phyloP scores from a whole-genome alignment of 2,329 filamentous ascomycete species.

The Curvularia verruculosa region DNA sequence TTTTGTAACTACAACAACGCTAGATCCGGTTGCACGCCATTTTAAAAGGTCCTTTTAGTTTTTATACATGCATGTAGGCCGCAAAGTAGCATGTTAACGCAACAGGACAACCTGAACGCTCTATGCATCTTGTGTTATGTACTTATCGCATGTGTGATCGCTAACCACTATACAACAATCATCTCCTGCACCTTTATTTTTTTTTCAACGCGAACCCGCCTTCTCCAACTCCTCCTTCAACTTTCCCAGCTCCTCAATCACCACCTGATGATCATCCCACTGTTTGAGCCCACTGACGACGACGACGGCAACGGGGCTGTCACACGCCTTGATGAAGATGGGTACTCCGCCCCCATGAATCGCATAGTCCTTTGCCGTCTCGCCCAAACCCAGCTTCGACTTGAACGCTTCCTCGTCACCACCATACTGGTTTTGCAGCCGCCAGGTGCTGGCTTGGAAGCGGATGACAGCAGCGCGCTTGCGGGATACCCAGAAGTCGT shows the following conservation, averaged over 20 bases:
- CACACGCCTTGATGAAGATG: conserved; percentile 70
- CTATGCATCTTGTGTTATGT: no score
- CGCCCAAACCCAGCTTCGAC: conserved; percentile 65
- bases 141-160: no score
- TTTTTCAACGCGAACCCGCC: background rate
- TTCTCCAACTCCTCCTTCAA: conserved; percentile 20
- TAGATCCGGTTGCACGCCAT: no score
- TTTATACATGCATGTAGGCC: no score
- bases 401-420: conserved; percentile 67
- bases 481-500: conserved; percentile 66
- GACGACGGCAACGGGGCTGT: conserved; percentile 74
- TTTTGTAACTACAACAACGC: no score
- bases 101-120: no score
- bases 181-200: no score
- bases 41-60: no score
- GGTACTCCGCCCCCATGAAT: conserved; percentile 81
- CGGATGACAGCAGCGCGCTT: conserved; percentile 76
- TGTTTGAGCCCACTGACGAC: conserved; percentile 80
- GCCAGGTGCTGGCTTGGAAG: conserved; percentile 72
- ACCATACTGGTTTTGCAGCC: conserved; percentile 70
- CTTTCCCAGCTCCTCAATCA: conserved; percentile 61
- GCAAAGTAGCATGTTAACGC: no score
- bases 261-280: conserved; percentile 77
- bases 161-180: no score
- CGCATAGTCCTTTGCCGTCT: conserved; percentile 66